Evolutionary conservation across 2,329 filamentous ascomycete genomes (phyloP), one percentile per base, ranked within the genome.

Genomic region (Hortaea werneckii): DNA sequence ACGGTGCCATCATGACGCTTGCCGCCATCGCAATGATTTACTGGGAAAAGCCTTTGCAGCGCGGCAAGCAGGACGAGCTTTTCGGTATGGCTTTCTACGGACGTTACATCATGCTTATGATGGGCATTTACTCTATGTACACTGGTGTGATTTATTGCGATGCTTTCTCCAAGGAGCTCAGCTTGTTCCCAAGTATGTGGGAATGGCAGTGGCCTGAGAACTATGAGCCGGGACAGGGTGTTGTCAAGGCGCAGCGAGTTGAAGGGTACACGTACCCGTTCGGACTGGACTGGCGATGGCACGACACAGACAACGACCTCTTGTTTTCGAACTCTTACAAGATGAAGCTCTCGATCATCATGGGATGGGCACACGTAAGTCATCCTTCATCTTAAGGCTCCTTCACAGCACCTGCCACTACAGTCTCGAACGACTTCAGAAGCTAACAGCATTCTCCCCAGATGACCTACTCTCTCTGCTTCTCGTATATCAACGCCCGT

Each of bases 71-170:
- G 47, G 94, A 96, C 61, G 94, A 98, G 67, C 75, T 98, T 13
- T 95, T 95, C 61, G 86, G 85, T 61, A 98, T 98, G 92, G 87
- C 94, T 49, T 98, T 94, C 73, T 98, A 95, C 63, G 92, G 92
- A 59, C 86, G 92, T 54, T 98, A 98, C 70, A 96, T 98, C 64
- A 94, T 94, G 69, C 75, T 98, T 43, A 86, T 96, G 77, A 98
- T 98, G 92, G 88, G 88, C 54, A 74, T 90, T 44, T 98, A 95
- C 72, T 96, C 92, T 42, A 82, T 98, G 65, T 98, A 92, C 65
- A 98, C 92, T 41, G 94, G 92, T 66, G 76, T 96, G 37, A 86
- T 98, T 61, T 98, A 98, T 75, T 96, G 95, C 69, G 92, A 98
- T 67, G 81, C 85, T 54, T 98, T 98, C 70, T 98, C 92, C 50